Conservation (phyloP, 1,284 basidiomycete species). For the Marasmius sp. region DNA sequence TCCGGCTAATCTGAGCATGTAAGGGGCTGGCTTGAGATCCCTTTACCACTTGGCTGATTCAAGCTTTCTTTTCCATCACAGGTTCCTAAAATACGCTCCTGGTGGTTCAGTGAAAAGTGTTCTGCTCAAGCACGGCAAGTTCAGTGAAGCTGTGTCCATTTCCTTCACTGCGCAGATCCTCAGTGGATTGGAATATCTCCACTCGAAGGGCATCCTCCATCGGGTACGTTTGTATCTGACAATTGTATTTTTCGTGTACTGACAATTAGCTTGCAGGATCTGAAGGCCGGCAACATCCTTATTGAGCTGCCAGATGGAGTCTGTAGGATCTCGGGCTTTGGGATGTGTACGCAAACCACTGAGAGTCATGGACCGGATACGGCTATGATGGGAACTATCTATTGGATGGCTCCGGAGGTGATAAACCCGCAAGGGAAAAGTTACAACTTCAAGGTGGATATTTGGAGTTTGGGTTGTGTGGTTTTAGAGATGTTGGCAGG, state of each 20-base stretch:
- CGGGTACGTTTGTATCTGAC: constrained; percentile 36
- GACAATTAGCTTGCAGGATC: constrained; percentile 42
- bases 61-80: constrained; percentile 10
- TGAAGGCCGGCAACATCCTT: constrained; percentile 82
- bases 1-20: constrained; percentile 73
- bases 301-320: constrained; percentile 63
- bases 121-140: constrained; percentile 63
- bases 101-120: constrained; percentile 73
- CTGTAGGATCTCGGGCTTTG: constrained; percentile 78
- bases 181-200: constrained; percentile 71
- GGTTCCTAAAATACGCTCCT: constrained; percentile 73
- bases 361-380: constrained; percentile 50
- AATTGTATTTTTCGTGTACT: neutral
- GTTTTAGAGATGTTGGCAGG: constrained; percentile 81
- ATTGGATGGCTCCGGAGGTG: constrained; percentile 84
- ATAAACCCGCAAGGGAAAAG: constrained; percentile 33
- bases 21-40: neutral
- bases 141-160: constrained; percentile 67
- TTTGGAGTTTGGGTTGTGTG: constrained; percentile 80
- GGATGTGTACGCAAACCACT: constrained; percentile 53
- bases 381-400: constrained; percentile 67
- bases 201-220: constrained; percentile 71
- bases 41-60: neutral
- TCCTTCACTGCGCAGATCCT: constrained; percentile 74
- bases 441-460: constrained; percentile 73